Evolutionary conservation across 2,329 filamentous ascomycete species (phyloP), one percentile per base, ranked within the genome.

Genomic region (Trichoderma lentiforme): DNA sequence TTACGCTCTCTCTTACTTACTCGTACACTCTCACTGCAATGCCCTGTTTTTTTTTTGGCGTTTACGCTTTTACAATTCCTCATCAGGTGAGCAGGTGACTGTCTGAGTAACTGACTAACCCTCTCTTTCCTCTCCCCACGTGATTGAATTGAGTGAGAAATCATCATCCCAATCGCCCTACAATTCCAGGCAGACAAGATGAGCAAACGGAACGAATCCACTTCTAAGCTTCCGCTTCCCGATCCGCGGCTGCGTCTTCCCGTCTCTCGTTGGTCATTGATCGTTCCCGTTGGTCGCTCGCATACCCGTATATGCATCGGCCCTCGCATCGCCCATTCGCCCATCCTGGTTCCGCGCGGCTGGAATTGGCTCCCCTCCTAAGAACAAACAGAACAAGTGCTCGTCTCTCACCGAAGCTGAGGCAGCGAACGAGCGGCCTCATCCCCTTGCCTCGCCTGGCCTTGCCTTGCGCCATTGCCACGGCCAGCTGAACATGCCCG

Each of bases 361-460:
- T 63, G 60, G 60, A 34, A 63, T 36, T 36, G 34, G 34, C 34
- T 15, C 21, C 21, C 21, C 21, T 21, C 21, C 21, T 21, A 21
- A 21, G 21, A 36, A 36, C 34, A 3, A 36, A 36, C 34, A 36
- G 43, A 21, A 51, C n/a, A 21, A 21, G 43, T 51, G 18, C 43
- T 51, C 51, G 64, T 51, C 64, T 51, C 53, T 67, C 21, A 67
- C 64, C 64, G 64, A 67, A 67, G 64, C 64, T 57, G 64, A 43
- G 7, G 39, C 39, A 43, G n/a, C 43, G n/a, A 51, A 6, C 21
- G 60, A 63, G 60, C 60, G 39, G 60, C 60, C 60, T 63, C 60
- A 43, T 18, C 51, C 64, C 47, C 47, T 53, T 24, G 47, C 21
- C 47, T 51, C 21, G 47, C 43, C 18, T 47, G 15, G 39, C 43